Percentiles rank a stretch among this genome's conserved stretches.
phyloP scores from a whole-genome alignment of 2,329 filamentous ascomycete genomes.

The Ceratocystis variospora region DNA sequence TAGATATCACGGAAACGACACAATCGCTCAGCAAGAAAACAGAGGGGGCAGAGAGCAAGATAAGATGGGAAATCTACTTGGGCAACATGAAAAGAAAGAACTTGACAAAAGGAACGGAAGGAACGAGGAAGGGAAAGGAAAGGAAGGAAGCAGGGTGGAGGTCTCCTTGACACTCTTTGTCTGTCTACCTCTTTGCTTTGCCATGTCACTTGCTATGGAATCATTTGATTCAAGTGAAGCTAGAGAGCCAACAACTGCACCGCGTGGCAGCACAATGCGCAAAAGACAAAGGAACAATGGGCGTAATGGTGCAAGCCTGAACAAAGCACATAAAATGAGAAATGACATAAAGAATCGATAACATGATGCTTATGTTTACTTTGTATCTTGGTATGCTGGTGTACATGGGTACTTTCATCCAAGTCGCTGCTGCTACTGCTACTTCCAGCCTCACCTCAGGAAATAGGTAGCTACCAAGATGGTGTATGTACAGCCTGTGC shows the following conservation, averaged over 20 bases:
- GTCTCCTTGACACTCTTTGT: not conserved
- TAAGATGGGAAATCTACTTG: not conserved
- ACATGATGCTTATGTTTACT: too few species aligned
- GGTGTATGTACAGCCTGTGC: too few species aligned
- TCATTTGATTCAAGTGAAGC: not conserved
- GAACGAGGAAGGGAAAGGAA: not conserved
- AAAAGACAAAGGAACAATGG: too few species aligned
- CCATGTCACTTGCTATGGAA: not conserved
- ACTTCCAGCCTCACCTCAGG: not conserved
- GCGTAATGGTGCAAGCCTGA: too few species aligned
- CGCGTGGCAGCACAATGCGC: not conserved
- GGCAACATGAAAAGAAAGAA: not conserved
- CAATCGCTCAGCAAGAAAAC: not conserved
- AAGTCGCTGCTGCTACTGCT: not conserved
- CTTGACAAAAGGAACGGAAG: not conserved
- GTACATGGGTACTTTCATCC: not conserved
- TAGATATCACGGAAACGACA: not conserved
- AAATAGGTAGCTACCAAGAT: too few species aligned
- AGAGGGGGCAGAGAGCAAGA: not conserved
- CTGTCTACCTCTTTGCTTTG: not conserved
- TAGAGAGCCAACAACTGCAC: not conserved
- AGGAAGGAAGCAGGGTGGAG: not conserved
- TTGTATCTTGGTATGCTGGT: not conserved
- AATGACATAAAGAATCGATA: too few species aligned
- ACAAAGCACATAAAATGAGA: too few species aligned